phyloP scores from a whole-genome alignment of 2,329 filamentous ascomycete genomes.

The Huntiella decipiens region DNA sequence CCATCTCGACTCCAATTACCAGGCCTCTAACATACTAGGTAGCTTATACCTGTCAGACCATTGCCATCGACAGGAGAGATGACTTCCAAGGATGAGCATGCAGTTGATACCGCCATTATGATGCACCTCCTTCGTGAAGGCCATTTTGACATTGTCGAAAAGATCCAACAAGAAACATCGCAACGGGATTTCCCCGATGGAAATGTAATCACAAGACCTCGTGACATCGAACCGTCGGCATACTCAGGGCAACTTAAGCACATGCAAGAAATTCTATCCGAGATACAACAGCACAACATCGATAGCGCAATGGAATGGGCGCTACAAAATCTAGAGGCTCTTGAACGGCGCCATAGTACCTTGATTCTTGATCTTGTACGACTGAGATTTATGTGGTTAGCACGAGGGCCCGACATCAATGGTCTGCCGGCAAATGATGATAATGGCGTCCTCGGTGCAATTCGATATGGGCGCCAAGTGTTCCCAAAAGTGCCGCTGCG shows the following conservation, averaged over 20 bases:
- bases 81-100: slow-evolving; percentile 32
- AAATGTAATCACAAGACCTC: too few relatives aligned
- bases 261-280: slow-evolving; percentile 73
- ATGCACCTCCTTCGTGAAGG: slow-evolving; percentile 95
- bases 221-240: too few relatives aligned
- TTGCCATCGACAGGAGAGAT: slow-evolving; percentile 39
- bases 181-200: too few relatives aligned
- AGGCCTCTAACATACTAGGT: slow-evolving; percentile 14
- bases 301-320: slow-evolving; percentile 79
- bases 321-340: slow-evolving; percentile 42
- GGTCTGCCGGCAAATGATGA: slow-evolving; percentile 33
- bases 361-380: slow-evolving; percentile 88
- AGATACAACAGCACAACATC: slow-evolving; percentile 36
- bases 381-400: slow-evolving; percentile 77
- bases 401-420: slow-evolving; percentile 40
- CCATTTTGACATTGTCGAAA: slow-evolving; percentile 72
- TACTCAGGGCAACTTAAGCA: slow-evolving; percentile 44
- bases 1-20: too few relatives aligned
- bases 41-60: slow-evolving; percentile 58
- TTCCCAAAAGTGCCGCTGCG: slow-evolving; percentile 67
- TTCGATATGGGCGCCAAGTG: slow-evolving; percentile 55
- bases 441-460: slow-evolving; percentile 43
- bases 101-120: slow-evolving; percentile 83
- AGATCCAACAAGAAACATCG: slow-evolving; percentile 54
- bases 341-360: slow-evolving; percentile 74